Evolutionary conservation across 768 basidiomycete species (phyloP).

Genomic region (Cystobasidium tubakii): DNA sequence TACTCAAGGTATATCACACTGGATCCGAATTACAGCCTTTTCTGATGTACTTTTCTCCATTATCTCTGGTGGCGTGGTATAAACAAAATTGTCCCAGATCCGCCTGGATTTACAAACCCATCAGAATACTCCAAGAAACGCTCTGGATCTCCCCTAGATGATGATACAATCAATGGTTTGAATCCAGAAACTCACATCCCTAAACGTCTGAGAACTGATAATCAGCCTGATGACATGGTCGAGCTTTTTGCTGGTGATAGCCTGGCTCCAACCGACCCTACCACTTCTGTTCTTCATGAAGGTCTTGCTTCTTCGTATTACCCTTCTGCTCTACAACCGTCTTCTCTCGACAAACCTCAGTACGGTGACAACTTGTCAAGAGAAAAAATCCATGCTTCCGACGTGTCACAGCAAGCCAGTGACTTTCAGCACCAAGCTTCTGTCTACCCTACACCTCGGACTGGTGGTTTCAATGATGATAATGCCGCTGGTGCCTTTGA

Average conservation of each 20-base stretch:
- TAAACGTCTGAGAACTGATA: not conserved
- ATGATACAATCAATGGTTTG: not conserved
- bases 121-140: not conserved
- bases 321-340: not conserved
- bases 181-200: not conserved
- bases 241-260: too few species aligned
- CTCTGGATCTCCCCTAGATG: not conserved
- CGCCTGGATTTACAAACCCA: too few species aligned
- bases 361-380: not conserved
- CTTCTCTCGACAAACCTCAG: constrained; percentile 2
- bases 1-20: not conserved
- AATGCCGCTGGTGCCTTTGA: not conserved
- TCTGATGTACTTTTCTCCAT: not conserved
- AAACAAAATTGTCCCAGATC: not conserved
- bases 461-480: not conserved
- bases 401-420: not conserved
- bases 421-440: not conserved
- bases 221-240: not conserved
- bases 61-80: not conserved
- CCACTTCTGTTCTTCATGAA: not conserved
- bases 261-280: too few species aligned
- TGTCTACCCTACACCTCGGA: not conserved
- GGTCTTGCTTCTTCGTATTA: not conserved
- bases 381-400: not conserved
- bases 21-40: too few species aligned